phyloP scores from a whole-genome alignment of 768 basidiomycete species.

The Candolleomyces efflorescens region DNA sequence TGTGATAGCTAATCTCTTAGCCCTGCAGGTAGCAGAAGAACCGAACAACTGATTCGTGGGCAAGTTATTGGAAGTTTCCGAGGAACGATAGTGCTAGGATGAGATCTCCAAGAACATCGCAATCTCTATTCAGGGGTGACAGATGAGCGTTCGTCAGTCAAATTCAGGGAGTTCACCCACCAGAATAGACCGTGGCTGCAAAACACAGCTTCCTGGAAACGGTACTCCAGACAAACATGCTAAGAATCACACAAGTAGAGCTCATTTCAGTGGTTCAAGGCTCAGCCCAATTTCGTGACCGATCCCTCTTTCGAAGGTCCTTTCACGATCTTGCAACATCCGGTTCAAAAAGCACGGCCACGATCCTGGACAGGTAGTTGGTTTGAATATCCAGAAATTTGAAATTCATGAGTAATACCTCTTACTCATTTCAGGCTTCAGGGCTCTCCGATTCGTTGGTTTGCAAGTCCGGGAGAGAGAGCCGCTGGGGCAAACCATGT shows the following conservation, averaged over 20 bases:
- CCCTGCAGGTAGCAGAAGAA: neutral
- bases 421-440: too few species aligned
- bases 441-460: neutral
- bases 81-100: neutral
- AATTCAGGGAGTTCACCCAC: neutral
- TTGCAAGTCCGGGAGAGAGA: neutral
- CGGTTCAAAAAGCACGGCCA: neutral
- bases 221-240: neutral
- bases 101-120: neutral
- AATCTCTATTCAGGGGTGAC: neutral
- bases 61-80: neutral
- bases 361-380: neutral
- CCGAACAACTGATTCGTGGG: neutral
- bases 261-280: neutral
- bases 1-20: neutral
- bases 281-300: neutral
- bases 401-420: too few species aligned
- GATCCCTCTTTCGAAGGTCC: too few species aligned
- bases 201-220: neutral
- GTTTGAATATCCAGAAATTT: too few species aligned
- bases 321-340: too few species aligned
- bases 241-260: neutral
- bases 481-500: neutral
- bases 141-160: neutral
- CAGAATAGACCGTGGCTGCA: neutral